phyloP scores from a whole-genome alignment of 2,329 filamentous ascomycete genomes.

The Penicillium capsulatum region DNA sequence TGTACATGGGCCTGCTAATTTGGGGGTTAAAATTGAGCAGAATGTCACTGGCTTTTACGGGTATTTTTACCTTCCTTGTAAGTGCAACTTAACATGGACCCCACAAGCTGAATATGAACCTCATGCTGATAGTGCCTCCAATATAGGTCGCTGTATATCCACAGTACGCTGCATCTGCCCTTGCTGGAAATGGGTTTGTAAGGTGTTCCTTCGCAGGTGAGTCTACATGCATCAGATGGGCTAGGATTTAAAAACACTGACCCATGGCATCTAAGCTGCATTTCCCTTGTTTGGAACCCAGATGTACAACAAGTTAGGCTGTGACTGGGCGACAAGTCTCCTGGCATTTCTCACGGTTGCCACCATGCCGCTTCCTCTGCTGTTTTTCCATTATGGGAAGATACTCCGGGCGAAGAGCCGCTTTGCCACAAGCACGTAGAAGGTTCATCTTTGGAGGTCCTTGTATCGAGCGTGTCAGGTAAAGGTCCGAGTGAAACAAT shows the following conservation, averaged over 20 bases:
- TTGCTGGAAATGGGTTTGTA: constrained; percentile 75
- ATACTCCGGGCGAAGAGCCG: too few species aligned
- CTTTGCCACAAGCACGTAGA: too few species aligned
- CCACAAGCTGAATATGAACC: too few species aligned
- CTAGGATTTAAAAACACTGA: constrained; percentile 7
- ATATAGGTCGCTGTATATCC: constrained; percentile 55
- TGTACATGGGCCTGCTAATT: too few species aligned
- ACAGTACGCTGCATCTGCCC: constrained; percentile 49
- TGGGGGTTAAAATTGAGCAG: too few species aligned
- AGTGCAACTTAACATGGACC: too few species aligned
- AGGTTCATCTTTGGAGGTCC: too few species aligned
- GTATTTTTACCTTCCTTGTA: constrained; percentile 83
- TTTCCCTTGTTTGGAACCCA: not conserved
- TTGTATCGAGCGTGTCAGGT: too few species aligned
- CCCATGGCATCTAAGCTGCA: not conserved
- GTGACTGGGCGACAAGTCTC: constrained; percentile 37
- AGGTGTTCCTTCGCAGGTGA: constrained; percentile 70
- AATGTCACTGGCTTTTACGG: constrained; percentile 65
- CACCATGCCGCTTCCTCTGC: too few species aligned
- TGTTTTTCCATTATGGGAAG: too few species aligned
- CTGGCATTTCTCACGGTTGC: constrained; percentile 37
- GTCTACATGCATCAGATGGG: constrained; percentile 65
- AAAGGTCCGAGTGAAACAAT: too few species aligned
- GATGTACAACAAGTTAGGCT: constrained; percentile 36
- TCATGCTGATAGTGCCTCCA: too few species aligned